Evolutionary conservation across 495 filamentous ascomycete genomes (phyloP), one percentile per base, ranked within the genome.

Genomic region (Cercophora newfieldiana): DNA sequence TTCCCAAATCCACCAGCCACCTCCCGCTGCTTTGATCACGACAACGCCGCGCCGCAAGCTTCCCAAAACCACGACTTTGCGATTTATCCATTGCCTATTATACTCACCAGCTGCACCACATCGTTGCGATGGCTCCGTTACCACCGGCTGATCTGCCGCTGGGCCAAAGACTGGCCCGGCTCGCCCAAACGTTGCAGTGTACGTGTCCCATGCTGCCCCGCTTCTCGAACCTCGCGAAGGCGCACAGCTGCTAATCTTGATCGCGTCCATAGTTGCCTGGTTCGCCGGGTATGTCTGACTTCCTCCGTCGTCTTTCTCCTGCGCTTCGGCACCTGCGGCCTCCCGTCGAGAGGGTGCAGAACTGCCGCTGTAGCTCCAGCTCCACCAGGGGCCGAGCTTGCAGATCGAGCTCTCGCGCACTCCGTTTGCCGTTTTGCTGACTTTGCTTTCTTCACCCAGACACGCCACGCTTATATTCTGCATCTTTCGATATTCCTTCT

Each of bases 181-280:
- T 98, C 60, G 93, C 88, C 51, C 87, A 95, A 74, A 97, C 94
- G 28, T 82, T 98, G 63, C 94, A 98, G 76, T 89, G 90, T 93
- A 85, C 71, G 90, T 86, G 59, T 73, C 66, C 47, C 31, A 49
- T 57, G 49, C 31, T 44, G 6, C 51, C 49, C 61, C 28, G n/a
- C 22, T 65, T 63, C 28, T 19, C 55, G 33, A 21, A 59, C 55
- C 59, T 59, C n/a, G 61, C 55, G 30, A 63, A 25, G n/a, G 22
- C 63, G 25, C 26, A 59, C 47, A 57, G 55, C 29, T 56, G 66
- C 75, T 79, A 69, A 80, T 73, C 48, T 67, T 60, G 7, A 4
- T 28, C 59, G 6, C 18, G 25, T 49, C 44, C 71, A 47, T 59
- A 80, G 80, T 84, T 72, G 85, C 85, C 61, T 98, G 95, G 95